Evolutionary conservation across 2,329 filamentous ascomycete species (phyloP).

Genomic region (Trichophyton simii): DNA sequence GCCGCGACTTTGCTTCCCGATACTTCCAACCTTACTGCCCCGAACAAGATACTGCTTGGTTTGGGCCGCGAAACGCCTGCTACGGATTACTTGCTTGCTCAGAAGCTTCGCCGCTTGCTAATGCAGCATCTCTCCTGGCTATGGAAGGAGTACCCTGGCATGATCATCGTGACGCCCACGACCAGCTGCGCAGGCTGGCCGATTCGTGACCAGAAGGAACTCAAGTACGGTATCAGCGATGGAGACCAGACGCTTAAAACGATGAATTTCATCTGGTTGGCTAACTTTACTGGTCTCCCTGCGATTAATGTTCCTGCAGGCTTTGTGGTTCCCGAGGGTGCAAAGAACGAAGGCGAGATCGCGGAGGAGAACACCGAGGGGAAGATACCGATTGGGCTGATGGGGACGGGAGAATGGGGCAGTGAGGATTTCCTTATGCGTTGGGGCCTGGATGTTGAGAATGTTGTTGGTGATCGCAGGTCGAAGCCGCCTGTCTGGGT

Average conservation of each 20-base stretch:
- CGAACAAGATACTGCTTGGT: slow-evolving; percentile 47
- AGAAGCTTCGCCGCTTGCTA: slow-evolving; percentile 54
- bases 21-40: slow-evolving; percentile 22
- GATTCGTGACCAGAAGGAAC: slow-evolving; percentile 45
- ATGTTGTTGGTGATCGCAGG: slow-evolving; percentile 25
- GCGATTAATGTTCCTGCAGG: slow-evolving; percentile 58
- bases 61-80: slow-evolving; percentile 49
- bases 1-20: slow-evolving; percentile 33
- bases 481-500: slow-evolving; percentile 33
- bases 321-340: slow-evolving; percentile 38
- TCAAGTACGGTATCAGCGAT: slow-evolving; percentile 50
- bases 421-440: slow-evolving; percentile 38
- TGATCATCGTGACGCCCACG: slow-evolving; percentile 64
- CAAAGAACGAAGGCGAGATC: slow-evolving; percentile 16
- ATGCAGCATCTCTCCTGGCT: slow-evolving; percentile 62
- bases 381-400: slow-evolving; percentile 42
- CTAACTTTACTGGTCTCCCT: slow-evolving; percentile 63
- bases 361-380: slow-evolving; percentile 24
- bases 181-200: slow-evolving; percentile 60
- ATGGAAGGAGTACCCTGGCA: slow-evolving; percentile 53
- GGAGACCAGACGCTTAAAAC: slow-evolving; percentile 53
- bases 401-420: slow-evolving; percentile 46
- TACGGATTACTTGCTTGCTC: slow-evolving; percentile 54
- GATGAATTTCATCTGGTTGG: slow-evolving; percentile 70
- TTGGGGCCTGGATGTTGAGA: slow-evolving; percentile 39